These are phyloP conservation scores for Boletus sp. DNA, from an alignment of 768 basidiomycete species.

Conservation along the genomic window DNA sequence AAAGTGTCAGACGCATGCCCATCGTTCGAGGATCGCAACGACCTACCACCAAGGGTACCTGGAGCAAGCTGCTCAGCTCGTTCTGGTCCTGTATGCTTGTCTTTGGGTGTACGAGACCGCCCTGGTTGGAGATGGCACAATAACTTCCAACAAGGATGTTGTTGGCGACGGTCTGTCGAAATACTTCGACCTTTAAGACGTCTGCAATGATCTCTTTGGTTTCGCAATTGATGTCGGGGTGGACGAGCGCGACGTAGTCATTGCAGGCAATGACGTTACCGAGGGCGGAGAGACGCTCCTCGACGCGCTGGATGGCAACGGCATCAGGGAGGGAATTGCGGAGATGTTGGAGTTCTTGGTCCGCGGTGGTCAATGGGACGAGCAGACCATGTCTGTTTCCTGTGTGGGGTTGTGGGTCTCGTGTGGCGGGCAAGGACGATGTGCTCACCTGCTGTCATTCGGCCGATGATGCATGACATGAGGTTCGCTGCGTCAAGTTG, in stretches of 20 bases:
- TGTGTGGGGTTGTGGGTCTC: slow-evolving; percentile 23
- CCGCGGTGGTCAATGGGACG: slow-evolving; percentile 92
- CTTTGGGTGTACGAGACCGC: slow-evolving; percentile 96
- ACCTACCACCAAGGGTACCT: slow-evolving; percentile 92
- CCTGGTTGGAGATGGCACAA: slow-evolving; percentile 94
- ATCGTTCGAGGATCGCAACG: not conserved
- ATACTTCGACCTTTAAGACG: slow-evolving; percentile 98
- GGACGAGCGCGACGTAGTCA: slow-evolving; percentile 98
- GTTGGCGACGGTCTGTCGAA: slow-evolving; percentile 94
- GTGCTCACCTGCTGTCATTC: slow-evolving; percentile 78
- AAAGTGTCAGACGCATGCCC: not conserved
- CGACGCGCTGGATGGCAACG: slow-evolving; percentile 94
- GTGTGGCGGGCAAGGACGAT: accelerated
- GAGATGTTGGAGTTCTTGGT: slow-evolving; percentile 97
- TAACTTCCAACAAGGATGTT: slow-evolving; percentile 98
- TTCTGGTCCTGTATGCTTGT: slow-evolving; percentile 98
- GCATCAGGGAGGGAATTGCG: slow-evolving; percentile 91
- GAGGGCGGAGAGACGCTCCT: slow-evolving; percentile 94
- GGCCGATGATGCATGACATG: slow-evolving; percentile 92
- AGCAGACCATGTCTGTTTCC: slow-evolving; percentile 97
- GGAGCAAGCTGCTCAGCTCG: slow-evolving; percentile 89
- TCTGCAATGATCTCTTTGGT: slow-evolving; percentile 99
- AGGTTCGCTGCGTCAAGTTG: too few relatives aligned
- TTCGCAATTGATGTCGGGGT: slow-evolving; percentile 96
- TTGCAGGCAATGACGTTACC: slow-evolving; percentile 99